phyloP scores from a whole-genome alignment of 2,329 filamentous ascomycete species.

The Scedosporium aurantiacum region DNA sequence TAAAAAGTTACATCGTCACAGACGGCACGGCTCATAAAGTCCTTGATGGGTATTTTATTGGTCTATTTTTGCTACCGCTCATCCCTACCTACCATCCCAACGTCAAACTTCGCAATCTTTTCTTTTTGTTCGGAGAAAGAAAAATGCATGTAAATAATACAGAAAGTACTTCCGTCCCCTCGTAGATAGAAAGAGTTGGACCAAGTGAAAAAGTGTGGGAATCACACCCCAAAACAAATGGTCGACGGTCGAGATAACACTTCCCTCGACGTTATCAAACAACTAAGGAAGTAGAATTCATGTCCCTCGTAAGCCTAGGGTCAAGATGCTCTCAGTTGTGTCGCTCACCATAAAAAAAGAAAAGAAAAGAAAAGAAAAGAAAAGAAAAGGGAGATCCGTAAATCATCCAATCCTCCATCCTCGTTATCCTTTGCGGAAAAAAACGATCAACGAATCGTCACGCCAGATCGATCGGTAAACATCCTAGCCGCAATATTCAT shows the following conservation, averaged over 20 bases:
- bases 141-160: neutral
- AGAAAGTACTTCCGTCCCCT: neutral
- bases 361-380: neutral
- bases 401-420: neutral
- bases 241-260: neutral
- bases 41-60: no score
- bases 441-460: constrained; percentile 51
- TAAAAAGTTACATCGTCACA: no score
- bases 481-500: constrained; percentile 98
- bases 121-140: neutral
- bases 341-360: neutral
- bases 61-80: no score
- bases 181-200: constrained; percentile 5
- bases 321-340: neutral
- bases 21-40: no score
- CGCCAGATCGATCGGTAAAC: constrained; percentile 79
- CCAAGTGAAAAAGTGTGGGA: neutral
- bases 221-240: neutral
- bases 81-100: neutral
- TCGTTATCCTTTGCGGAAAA: neutral
- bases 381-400: no score
- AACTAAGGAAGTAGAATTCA: neutral
- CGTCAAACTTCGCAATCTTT: neutral
- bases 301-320: neutral
- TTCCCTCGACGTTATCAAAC: neutral